Evolutionary conservation across 441 rosid species (phyloP).

Genomic region (Metrosideros polymorpha): DNA sequence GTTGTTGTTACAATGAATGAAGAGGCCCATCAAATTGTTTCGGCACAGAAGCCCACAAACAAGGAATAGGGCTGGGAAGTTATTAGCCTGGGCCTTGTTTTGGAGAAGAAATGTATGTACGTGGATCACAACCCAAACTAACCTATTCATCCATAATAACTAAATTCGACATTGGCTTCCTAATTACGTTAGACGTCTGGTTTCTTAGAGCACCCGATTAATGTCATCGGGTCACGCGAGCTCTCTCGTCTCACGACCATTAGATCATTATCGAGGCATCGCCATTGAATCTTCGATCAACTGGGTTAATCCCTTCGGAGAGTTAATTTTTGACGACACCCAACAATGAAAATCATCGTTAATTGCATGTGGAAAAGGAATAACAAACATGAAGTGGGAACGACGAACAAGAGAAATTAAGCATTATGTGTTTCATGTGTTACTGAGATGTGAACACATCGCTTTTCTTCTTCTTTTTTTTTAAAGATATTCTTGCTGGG

Average conservation of each 20-base stretch:
- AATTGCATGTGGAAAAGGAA: no score
- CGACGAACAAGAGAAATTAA: background rate
- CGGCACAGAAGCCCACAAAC: background rate
- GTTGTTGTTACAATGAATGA: background rate
- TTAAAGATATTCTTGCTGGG: background rate
- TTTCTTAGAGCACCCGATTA: background rate
- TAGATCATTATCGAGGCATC: background rate
- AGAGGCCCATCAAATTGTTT: background rate
- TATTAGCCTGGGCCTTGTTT: background rate
- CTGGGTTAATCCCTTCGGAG: background rate
- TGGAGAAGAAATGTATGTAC: background rate
- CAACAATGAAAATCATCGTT: background rate
- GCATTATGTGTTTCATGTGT: background rate
- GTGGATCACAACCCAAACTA: background rate
- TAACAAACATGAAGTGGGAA: no score
- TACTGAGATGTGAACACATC: background rate
- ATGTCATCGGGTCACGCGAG: background rate
- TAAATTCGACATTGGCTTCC: background rate
- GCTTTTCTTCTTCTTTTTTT: background rate
- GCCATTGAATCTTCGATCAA: background rate
- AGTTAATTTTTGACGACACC: background rate
- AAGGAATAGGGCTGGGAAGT: background rate
- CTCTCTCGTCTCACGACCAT: background rate
- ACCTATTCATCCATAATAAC: background rate
- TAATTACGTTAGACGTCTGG: background rate